Evolutionary conservation across 2,329 filamentous ascomycete genomes (phyloP).

Genomic region (Knufia fluminis): DNA sequence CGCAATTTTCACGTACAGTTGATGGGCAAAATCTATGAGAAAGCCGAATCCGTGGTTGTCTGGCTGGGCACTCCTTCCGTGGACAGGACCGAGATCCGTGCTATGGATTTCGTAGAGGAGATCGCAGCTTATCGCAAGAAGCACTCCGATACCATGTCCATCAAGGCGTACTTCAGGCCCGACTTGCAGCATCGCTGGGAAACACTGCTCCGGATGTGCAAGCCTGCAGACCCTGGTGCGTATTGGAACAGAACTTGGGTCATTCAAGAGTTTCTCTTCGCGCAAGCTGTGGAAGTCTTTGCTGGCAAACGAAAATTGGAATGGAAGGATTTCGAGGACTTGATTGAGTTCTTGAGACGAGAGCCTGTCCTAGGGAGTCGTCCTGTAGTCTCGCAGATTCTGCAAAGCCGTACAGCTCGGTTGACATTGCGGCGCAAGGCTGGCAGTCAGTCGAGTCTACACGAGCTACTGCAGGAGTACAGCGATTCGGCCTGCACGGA

Average conservation of each 20-base stretch:
- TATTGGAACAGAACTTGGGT: constrained; percentile 14
- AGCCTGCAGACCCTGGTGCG: background rate
- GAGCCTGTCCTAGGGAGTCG: background rate
- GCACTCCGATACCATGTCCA: constrained; percentile 1
- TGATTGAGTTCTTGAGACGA: constrained; percentile 1
- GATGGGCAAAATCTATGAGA: constrained; percentile 21
- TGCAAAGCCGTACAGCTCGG: constrained; percentile 16
- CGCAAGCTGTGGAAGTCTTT: constrained; percentile 15
- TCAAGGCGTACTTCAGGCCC: background rate
- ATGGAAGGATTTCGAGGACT: constrained; percentile 8
- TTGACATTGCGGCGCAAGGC: constrained; percentile 15
- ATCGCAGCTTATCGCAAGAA: background rate
- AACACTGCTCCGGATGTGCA: constrained; percentile 7
- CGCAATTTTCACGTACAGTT: constrained; percentile 21
- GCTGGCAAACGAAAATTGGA: constrained; percentile 12
- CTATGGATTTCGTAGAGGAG: constrained; percentile 18
- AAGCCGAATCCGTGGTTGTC: constrained; percentile 16
- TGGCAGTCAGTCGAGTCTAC: constrained; percentile 14
- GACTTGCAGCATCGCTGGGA: constrained; percentile 11
- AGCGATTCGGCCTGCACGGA: constrained; percentile 21
- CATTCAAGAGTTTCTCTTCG: constrained; percentile 14
- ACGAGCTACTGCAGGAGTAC: constrained; percentile 19
- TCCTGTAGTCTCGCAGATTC: constrained; percentile 8
- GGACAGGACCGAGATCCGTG: constrained; percentile 17
- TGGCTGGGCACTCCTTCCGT: constrained; percentile 23